Conservation (phyloP, 2,329 filamentous ascomycete genomes). For the Fusarium sp. region DNA sequence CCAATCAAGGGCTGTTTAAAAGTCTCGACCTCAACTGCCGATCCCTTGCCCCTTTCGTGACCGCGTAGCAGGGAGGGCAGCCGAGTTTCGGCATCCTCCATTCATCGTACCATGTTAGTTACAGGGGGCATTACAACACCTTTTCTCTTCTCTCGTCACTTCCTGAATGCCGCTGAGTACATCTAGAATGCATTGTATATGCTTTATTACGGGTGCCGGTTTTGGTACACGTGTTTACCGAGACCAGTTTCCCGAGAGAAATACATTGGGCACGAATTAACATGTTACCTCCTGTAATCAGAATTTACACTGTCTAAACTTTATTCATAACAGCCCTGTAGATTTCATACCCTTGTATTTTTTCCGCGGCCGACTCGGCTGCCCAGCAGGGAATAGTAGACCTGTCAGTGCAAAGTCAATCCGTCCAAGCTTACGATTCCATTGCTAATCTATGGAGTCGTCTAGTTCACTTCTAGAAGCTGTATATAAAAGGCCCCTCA, state of each 20-base stretch:
- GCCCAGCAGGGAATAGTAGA: background rate
- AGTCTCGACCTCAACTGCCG: background rate
- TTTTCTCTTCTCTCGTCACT: background rate
- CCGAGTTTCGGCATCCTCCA: background rate
- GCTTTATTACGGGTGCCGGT: background rate
- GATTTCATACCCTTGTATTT: background rate
- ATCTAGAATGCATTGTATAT: background rate
- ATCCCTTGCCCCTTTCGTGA: background rate
- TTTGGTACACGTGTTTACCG: background rate
- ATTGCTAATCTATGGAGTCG: background rate
- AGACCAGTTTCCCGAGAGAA: background rate
- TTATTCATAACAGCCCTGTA: background rate
- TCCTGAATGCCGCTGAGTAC: no score
- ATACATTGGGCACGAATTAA: background rate
- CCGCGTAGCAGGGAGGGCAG: background rate
- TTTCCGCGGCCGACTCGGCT: background rate
- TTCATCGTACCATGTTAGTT: background rate
- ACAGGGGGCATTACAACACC: background rate
- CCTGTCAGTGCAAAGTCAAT: background rate
- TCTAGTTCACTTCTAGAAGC: background rate
- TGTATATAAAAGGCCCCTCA: background rate
- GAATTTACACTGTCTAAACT: background rate
- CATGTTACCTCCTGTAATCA: background rate
- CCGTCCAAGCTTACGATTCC: background rate
- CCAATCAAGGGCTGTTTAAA: background rate